Percentiles rank a stretch among this genome's conserved stretches.
phyloP scores from a whole-genome alignment of 768 basidiomycete species.

The Termitomyces sp. region DNA sequence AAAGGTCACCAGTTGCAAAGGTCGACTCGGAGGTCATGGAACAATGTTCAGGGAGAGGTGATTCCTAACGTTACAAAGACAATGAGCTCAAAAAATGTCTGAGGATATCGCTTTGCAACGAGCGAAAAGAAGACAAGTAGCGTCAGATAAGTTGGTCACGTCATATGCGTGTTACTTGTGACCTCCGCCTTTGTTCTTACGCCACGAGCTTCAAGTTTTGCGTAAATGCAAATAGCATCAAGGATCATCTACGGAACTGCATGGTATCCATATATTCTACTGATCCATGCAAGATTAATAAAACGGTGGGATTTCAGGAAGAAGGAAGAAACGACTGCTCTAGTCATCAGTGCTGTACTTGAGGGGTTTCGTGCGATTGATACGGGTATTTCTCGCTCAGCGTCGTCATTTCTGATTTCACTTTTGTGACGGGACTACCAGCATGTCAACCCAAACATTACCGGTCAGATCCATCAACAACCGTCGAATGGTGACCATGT shows the following conservation, averaged over 20 bases:
- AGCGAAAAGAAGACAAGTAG: too few species aligned
- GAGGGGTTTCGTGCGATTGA: conserved; percentile 82
- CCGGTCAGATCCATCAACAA: conserved; percentile 35
- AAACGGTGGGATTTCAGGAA: conserved; percentile 50
- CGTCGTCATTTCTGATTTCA: not conserved
- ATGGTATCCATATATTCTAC: conserved; percentile 35
- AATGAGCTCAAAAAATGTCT: not conserved
- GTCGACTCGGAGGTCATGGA: not conserved
- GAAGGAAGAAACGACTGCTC: conserved; percentile 61
- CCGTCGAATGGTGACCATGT: not conserved
- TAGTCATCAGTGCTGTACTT: conserved; percentile 70
- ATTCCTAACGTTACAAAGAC: not conserved
- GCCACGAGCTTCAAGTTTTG: not conserved
- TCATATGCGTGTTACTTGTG: not conserved
- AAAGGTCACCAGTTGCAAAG: not conserved
- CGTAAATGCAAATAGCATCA: conserved; percentile 25
- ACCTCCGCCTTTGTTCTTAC: not conserved
- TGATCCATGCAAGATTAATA: not conserved
- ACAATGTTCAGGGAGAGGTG: not conserved
- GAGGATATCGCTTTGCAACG: too few species aligned
- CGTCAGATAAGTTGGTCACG: not conserved
- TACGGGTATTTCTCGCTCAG: conserved; percentile 48
- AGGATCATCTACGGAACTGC: conserved; percentile 63
- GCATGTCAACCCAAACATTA: conserved; percentile 77
- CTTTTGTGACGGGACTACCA: conserved; percentile 18